A percentile compares a stretch with the other conserved stretches of the same genome.
phyloP scores from a whole-genome alignment of 768 basidiomycete genomes.

The Kwoniella dejecticola region DNA sequence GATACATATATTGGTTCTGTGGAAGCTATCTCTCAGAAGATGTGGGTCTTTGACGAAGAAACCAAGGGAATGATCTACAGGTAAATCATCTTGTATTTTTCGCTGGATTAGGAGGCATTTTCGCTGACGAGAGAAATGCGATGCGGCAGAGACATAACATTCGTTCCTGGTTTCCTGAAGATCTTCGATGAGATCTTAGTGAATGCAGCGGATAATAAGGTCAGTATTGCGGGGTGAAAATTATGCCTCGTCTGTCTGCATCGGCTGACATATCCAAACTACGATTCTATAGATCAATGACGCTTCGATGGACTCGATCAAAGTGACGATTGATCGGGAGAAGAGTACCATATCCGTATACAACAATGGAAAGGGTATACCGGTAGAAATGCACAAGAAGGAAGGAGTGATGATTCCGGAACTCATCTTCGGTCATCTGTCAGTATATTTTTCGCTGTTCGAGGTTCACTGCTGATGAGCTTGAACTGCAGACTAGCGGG shows the following conservation, averaged over 20 bases:
- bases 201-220: conserved; percentile 99
- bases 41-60: conserved; percentile 92
- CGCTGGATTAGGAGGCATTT: too few species aligned
- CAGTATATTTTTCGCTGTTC: conserved; percentile 13
- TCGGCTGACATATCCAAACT: conserved; percentile 2
- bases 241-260: too few species aligned
- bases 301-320: conserved; percentile 82
- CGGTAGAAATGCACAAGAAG: conserved; percentile 88
- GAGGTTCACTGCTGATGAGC: not conserved
- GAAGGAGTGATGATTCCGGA: conserved; percentile 96
- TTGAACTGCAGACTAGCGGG: conserved; percentile 66
- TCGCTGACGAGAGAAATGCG: too few species aligned
- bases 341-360: conserved; percentile 83
- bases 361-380: conserved; percentile 96
- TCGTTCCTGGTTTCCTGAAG: conserved; percentile 98
- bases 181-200: conserved; percentile 99
- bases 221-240: too few species aligned
- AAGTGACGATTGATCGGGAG: conserved; percentile 81
- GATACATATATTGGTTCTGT: conserved; percentile 87
- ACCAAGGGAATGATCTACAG: conserved; percentile 79
- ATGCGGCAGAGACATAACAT: conserved; percentile 66
- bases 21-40: conserved; percentile 76
- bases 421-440: conserved; percentile 91
- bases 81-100: conserved; percentile 60
- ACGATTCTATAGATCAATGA: conserved; percentile 77